These are phyloP conservation scores for Boletus sp. DNA, from an alignment of 768 basidiomycete genomes.

Conservation along the genomic window DNA sequence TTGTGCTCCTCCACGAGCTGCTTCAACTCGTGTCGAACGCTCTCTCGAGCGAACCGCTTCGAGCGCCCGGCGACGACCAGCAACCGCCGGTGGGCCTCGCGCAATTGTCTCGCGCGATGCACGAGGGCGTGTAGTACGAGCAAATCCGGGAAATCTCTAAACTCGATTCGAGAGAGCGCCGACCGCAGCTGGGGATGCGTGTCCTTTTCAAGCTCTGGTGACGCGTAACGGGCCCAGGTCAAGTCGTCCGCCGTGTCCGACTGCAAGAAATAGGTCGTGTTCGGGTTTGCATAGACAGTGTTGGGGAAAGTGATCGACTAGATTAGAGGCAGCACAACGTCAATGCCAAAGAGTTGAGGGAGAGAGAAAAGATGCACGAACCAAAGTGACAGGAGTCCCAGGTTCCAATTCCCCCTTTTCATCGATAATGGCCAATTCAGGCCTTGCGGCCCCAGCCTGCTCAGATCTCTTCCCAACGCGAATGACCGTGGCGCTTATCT, in stretches of 20 bases:
- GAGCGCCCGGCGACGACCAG: slow-evolving; percentile 77
- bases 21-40: slow-evolving; percentile 58
- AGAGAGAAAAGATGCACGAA: slow-evolving; percentile 9
- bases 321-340: not conserved
- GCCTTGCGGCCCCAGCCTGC: slow-evolving; percentile 52
- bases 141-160: slow-evolving; percentile 48
- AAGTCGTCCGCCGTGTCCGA: slow-evolving; percentile 85
- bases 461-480: slow-evolving; percentile 44
- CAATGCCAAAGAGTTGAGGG: not conserved
- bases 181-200: slow-evolving; percentile 3
- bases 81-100: slow-evolving; percentile 38
- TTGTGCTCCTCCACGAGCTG: slow-evolving; percentile 39
- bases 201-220: slow-evolving; percentile 11
- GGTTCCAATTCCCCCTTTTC: slow-evolving; percentile 39
- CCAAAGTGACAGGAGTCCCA: not conserved
- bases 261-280: slow-evolving; percentile 62
- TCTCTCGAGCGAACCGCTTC: slow-evolving; percentile 61
- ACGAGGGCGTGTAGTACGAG: slow-evolving; percentile 57
- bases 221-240: slow-evolving; percentile 65
- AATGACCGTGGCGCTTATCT: slow-evolving; percentile 71
- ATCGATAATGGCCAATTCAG: slow-evolving; percentile 56
- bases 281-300: slow-evolving; percentile 67
- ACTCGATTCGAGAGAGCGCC: slow-evolving; percentile 65
- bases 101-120: slow-evolving; percentile 36
- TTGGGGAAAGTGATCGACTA: slow-evolving; percentile 57